A percentile compares a stretch with the other conserved stretches of the same genome.
Evolutionary conservation across 1,139 yeast species (phyloP).

Genomic region (Geotrichum citri-aurantii): DNA sequence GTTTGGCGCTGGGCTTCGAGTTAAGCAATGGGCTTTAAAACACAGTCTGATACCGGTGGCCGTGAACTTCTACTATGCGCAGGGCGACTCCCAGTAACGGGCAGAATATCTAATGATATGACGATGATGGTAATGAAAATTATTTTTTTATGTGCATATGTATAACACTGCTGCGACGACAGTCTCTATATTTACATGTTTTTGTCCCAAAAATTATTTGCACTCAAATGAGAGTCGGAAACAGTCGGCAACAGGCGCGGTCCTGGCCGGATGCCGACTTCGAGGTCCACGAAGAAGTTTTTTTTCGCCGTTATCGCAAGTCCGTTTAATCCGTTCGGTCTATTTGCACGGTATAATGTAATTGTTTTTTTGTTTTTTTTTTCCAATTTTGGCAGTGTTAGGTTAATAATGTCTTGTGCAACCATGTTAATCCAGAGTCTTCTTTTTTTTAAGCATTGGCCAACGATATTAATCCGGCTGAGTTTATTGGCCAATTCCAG

Average conservation of each 20-base stretch:
- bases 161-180: background rate
- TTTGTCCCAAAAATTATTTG: background rate
- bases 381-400: too few species aligned
- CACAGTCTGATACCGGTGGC: slow-evolving; percentile 63
- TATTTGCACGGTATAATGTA: background rate
- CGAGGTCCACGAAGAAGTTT: too few species aligned
- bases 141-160: background rate
- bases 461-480: background rate
- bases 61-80: slow-evolving; percentile 74
- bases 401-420: background rate
- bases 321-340: background rate
- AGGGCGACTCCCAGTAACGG: slow-evolving; percentile 45
- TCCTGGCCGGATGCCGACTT: too few species aligned
- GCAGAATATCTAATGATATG: background rate
- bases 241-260: too few species aligned
- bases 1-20: slow-evolving; percentile 86
- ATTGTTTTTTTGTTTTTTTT: too few species aligned
- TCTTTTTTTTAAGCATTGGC: background rate
- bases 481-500: slow-evolving; percentile 20
- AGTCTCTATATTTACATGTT: background rate
- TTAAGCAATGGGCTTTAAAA: slow-evolving; percentile 64
- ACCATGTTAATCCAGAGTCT: background rate
- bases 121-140: background rate
- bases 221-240: too few species aligned
- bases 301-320: background rate